A percentile compares a stretch with the other conserved stretches of the same genome.
phyloP scores from a whole-genome alignment of 169 alveolate genomes.

The Ichthyophthirius multifiliis region DNA sequence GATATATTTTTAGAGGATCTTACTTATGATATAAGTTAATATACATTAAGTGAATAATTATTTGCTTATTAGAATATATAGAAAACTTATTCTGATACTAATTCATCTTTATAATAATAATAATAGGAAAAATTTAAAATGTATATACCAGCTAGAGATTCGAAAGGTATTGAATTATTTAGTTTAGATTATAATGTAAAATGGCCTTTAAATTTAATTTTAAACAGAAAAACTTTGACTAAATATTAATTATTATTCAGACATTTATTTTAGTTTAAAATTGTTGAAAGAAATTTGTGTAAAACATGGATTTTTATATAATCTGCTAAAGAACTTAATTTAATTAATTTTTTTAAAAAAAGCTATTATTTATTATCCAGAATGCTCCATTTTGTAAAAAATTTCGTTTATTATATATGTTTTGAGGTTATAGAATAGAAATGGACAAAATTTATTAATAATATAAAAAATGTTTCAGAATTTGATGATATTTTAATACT shows the following conservation, averaged over 20 bases:
- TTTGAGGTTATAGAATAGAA: conserved; percentile 5
- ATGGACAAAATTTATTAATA: neutral
- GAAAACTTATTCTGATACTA: neutral
- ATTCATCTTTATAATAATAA: conserved; percentile 24
- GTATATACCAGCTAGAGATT: conserved; percentile 40
- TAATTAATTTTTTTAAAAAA: conserved; percentile 51
- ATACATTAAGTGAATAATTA: conserved; percentile 50
- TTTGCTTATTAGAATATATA: conserved; percentile 36
- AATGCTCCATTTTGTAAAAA: conserved; percentile 83
- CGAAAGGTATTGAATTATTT: conserved; percentile 68
- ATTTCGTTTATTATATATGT: conserved; percentile 60
- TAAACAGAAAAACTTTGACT: conserved; percentile 63
- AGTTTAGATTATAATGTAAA: conserved; percentile 59
- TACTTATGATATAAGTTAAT: conserved; percentile 61
- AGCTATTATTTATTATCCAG: conserved; percentile 67
- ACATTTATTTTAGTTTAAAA: conserved; percentile 79
- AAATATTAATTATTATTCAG: conserved; percentile 82
- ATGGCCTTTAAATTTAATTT: conserved; percentile 64
- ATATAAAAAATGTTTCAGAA: neutral
- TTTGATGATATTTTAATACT: neutral
- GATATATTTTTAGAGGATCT: conserved; percentile 70
- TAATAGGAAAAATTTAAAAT: conserved; percentile 41
- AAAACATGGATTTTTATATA: conserved; percentile 80
- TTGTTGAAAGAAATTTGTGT: conserved; percentile 77
- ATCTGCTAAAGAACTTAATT: conserved; percentile 70